Percentiles rank a stretch among this genome's conserved stretches.
Conservation (phyloP, 2,329 filamentous ascomycete species). For the Ophiostoma angusticollis region DNA sequence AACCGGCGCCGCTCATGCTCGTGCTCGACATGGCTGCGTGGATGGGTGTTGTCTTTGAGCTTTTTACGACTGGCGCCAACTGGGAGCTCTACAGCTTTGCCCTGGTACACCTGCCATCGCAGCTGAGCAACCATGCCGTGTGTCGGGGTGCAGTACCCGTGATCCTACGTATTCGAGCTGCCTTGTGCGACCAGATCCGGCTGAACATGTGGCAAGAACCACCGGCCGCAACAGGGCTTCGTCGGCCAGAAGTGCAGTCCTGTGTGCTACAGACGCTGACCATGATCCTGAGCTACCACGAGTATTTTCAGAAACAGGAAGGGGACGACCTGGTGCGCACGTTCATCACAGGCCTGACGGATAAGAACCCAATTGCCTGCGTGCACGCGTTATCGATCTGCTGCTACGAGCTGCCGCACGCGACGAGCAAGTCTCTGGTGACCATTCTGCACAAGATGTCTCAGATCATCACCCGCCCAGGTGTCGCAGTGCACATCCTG, state of each 20-base stretch:
- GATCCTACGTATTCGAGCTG: slow-evolving; percentile 59
- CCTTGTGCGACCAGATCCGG: slow-evolving; percentile 74
- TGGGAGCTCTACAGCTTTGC: slow-evolving; percentile 94
- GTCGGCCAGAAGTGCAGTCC: slow-evolving; percentile 77
- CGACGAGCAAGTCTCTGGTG: slow-evolving; percentile 73
- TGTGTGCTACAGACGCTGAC: slow-evolving; percentile 80
- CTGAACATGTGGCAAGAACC: slow-evolving; percentile 69
- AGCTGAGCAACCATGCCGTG: slow-evolving; percentile 79
- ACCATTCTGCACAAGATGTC: slow-evolving; percentile 87
- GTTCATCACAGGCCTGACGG: slow-evolving; percentile 78
- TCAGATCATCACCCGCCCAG: slow-evolving; percentile 85
- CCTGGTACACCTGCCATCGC: slow-evolving; percentile 71
- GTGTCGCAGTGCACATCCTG: slow-evolving; percentile 85
- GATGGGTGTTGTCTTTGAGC: slow-evolving; percentile 62
- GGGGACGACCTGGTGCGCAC: slow-evolving; percentile 80
- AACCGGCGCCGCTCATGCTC: slow-evolving; percentile 18
- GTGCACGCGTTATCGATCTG: slow-evolving; percentile 92
- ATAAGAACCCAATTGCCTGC: slow-evolving; percentile 79
- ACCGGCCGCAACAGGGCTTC: slow-evolving; percentile 62
- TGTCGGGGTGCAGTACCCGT: slow-evolving; percentile 64
- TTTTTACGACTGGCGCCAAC: slow-evolving; percentile 62
- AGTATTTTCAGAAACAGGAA: slow-evolving; percentile 69
- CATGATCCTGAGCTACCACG: slow-evolving; percentile 82
- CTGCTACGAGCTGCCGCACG: slow-evolving; percentile 83
- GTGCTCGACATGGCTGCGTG: slow-evolving; percentile 50